Conservation (phyloP, 805 yeast species). For the Allodekkera sacchari region DNA sequence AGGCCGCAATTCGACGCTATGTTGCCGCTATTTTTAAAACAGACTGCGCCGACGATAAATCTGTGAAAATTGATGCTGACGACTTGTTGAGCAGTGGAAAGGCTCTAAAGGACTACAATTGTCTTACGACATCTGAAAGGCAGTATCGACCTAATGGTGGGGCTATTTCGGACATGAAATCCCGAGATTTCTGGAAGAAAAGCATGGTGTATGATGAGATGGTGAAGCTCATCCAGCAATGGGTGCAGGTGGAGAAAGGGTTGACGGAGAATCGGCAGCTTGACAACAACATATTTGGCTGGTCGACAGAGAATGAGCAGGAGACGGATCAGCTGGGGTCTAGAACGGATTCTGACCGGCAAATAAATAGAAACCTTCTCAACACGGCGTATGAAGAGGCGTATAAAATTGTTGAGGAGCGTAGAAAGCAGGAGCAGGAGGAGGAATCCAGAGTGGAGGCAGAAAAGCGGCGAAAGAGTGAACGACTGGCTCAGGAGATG, state of each 20-base stretch:
- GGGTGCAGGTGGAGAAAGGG: conserved; percentile 23
- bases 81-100: too few relatives aligned
- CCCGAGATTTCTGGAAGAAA: conserved; percentile 12
- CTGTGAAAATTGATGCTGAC: neutral
- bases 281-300: conserved; percentile 9
- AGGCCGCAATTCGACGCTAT: too few relatives aligned
- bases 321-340: neutral
- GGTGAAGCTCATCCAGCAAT: conserved; percentile 10
- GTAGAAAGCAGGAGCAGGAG: conserved; percentile 10
- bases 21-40: conserved; percentile 1
- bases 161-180: conserved; percentile 11
- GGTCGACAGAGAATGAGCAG: conserved; percentile 7
- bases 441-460: conserved; percentile 9
- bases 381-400: conserved; percentile 13
- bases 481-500: conserved; percentile 12
- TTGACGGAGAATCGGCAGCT: conserved; percentile 6
- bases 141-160: conserved; percentile 2
- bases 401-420: conserved; percentile 14
- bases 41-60: neutral
- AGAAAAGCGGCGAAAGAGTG: conserved; percentile 18
- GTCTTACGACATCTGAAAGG: neutral
- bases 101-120: neutral
- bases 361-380: conserved; percentile 15
- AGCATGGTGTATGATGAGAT: conserved; percentile 9
- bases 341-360: neutral